Evolutionary conservation across 345 rosid genomes (phyloP), one percentile per base, ranked within the genome.

Genomic region (Stellera chamaejasme): DNA sequence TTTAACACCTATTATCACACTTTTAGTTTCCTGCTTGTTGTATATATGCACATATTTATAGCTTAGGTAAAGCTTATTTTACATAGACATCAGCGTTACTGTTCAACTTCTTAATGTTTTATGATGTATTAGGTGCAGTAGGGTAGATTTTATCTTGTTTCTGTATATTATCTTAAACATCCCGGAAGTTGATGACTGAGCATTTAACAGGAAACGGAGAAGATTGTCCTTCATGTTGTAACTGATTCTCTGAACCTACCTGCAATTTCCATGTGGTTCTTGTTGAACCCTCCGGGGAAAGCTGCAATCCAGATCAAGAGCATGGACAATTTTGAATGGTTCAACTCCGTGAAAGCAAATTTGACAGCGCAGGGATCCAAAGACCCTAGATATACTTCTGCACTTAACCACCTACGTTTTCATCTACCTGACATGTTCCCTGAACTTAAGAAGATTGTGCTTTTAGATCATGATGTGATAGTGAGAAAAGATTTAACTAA

Each of bases 401-500:
- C 80, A 49, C 74, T 94, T 68, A 90, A 85, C 66, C 93, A 87
- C 55, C 95, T 89, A 60, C 90, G 96, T 16, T 94, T 94, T 66
- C 83, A 83, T 74, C 81, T 90, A 52, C 85, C 99, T 0, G 87
- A 85, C 58, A 65, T 87, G 59, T 87, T 83, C 69, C 95, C 97
- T 54, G 70, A 62, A 55, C 56, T 93, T 83, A 71, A 74, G 28
- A 90, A 87, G 79, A 67, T 90, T 52, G 76, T 93, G 68, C 71
- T 89, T 51, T 66, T 90, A 23, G 99, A 93, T 72, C 92, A 93
- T 66, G 97, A 93, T 73, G 95, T 93, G 65, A 96, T 90, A 42
- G 96, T 90, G 67, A 92, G 83, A 69, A 80, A 74, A 61, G 97
- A 90, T 69, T 68, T 93, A 58, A 68, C 80, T 39, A 54, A 50